Evolutionary conservation across 2,329 filamentous ascomycete genomes (phyloP), one percentile per base, ranked within the genome.

Genomic region (Diaporthe citrichinensis): DNA sequence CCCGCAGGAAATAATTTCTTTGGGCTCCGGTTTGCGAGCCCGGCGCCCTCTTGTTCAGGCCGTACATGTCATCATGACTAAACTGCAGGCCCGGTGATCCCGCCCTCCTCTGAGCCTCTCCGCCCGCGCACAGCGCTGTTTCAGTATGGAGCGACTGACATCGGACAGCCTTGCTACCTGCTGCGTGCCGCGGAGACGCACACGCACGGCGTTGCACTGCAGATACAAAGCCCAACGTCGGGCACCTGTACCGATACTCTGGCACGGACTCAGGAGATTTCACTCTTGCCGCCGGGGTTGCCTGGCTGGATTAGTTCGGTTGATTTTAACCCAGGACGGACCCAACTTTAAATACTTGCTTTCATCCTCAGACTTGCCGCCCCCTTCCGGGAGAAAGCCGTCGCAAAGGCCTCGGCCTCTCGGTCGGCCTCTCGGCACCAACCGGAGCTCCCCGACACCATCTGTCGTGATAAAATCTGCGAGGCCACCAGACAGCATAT

Each of bases 121-220:
- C 72, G 44, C 46, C 49, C 58, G 53, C 62, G 25, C 46, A 65
- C 57, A 46, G 46, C 31, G 67, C 31, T 71, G 74, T 74, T 71
- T 62, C 57, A 69, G 51, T 44, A 51, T 25, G 49, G 39, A 65
- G 23, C 25, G 46, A 46, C 49, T 73, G 59, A 58, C 71, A 68
- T 53, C 69, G 20, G 51, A 62, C 72, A 68, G 55, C 65, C 57
- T 73, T 76, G 55, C 65, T 71, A 31, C 61, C 36, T 59, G 55
- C 41, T 65, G 46, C 44, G 46, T 55, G 55, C 71, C 72, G 65
- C 65, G 49, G 49, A 58, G 74, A 49, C 49, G 65, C 57, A 68
- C 57, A 53, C 46, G 57, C 57, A 65, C 58, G 57, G 72, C 62
- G 74, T 76, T 76, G 74, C 74, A 76, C 65, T 74, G 74, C 74